phyloP scores from a whole-genome alignment of 1,139 yeast genomes.

The Hansenula sp. region DNA sequence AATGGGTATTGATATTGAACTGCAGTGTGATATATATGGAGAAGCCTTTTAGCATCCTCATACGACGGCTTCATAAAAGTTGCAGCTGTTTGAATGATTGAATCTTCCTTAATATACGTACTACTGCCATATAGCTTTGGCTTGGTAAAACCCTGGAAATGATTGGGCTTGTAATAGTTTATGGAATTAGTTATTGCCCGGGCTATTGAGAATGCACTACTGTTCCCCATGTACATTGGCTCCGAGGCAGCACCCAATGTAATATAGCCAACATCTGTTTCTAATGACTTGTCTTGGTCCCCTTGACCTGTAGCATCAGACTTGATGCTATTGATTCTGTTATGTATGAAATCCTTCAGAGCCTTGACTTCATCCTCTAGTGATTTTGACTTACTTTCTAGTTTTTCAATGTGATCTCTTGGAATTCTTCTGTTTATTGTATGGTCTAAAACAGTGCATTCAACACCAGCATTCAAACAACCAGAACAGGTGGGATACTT shows the following conservation, averaged over 20 bases:
- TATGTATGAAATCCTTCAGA: too few relatives aligned
- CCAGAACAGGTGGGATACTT: slow-evolving; percentile 43
- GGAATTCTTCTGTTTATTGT: slow-evolving; percentile 51
- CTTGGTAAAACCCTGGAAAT: too few relatives aligned
- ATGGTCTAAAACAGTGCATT: slow-evolving; percentile 47
- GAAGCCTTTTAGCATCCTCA: not conserved
- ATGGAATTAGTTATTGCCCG: slow-evolving; percentile 23
- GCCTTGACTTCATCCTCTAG: too few relatives aligned
- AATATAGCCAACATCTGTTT: slow-evolving; percentile 26
- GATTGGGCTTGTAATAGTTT: slow-evolving; percentile 16
- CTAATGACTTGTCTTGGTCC: slow-evolving; percentile 9
- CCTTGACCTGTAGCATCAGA: slow-evolving; percentile 5
- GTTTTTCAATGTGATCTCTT: slow-evolving; percentile 40
- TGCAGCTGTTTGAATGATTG: too few relatives aligned
- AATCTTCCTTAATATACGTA: too few relatives aligned
- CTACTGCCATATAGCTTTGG: too few relatives aligned
- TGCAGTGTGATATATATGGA: slow-evolving; percentile 16
- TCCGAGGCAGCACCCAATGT: slow-evolving; percentile 26
- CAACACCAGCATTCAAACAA: slow-evolving; percentile 38
- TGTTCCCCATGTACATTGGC: slow-evolving; percentile 24
- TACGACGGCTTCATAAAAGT: slow-evolving; percentile 32
- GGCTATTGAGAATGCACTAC: slow-evolving; percentile 27
- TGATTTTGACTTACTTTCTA: too few relatives aligned
- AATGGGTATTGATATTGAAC: slow-evolving; percentile 30
- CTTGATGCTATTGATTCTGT: too few relatives aligned